These are phyloP conservation scores for Boletus speciosus DNA, from an alignment of 768 basidiomycete species.

Conservation along the genomic window DNA sequence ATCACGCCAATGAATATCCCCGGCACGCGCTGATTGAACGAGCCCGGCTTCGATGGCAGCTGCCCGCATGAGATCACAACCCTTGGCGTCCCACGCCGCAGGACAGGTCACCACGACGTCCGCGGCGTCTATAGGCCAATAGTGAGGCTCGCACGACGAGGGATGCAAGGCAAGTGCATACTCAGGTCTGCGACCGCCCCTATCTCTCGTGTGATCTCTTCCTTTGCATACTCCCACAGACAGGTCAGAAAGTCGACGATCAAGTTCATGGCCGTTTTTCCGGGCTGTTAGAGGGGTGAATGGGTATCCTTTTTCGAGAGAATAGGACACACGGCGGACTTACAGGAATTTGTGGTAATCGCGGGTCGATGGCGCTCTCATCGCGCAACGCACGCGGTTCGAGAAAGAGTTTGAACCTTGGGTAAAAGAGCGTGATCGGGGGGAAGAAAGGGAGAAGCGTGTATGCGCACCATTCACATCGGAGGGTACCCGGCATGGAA, in stretches of 20 bases:
- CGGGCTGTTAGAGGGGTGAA: conserved; percentile 43
- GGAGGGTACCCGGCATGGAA: conserved; percentile 59
- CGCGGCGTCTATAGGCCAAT: conserved; percentile 55
- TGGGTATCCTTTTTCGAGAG: not conserved
- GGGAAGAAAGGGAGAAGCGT: not conserved
- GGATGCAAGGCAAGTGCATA: conserved; percentile 34
- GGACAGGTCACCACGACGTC: conserved; percentile 87
- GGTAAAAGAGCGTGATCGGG: not conserved
- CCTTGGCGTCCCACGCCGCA: conserved; percentile 87
- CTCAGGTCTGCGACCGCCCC: conserved; percentile 83
- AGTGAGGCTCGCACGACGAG: not conserved
- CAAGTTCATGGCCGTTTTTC: conserved; percentile 73
- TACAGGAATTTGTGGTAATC: conserved; percentile 77
- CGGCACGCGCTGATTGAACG: conserved; percentile 66
- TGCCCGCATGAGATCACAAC: conserved; percentile 81
- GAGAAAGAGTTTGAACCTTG: conserved; percentile 83
- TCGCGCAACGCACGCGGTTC: conserved; percentile 80
- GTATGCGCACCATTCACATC: conserved; percentile 48
- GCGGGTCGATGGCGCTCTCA: conserved; percentile 65
- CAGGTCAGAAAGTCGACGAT: conserved; percentile 81
- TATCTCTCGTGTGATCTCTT: conserved; percentile 83
- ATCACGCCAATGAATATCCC: conserved; percentile 75
- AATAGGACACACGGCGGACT: conserved; percentile 25
- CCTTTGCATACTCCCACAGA: conserved; percentile 84
- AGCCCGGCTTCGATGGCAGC: conserved; percentile 80